Base-by-base conservation (phyloP, 345 rosid species). In the Arabis alpina region DNA sequence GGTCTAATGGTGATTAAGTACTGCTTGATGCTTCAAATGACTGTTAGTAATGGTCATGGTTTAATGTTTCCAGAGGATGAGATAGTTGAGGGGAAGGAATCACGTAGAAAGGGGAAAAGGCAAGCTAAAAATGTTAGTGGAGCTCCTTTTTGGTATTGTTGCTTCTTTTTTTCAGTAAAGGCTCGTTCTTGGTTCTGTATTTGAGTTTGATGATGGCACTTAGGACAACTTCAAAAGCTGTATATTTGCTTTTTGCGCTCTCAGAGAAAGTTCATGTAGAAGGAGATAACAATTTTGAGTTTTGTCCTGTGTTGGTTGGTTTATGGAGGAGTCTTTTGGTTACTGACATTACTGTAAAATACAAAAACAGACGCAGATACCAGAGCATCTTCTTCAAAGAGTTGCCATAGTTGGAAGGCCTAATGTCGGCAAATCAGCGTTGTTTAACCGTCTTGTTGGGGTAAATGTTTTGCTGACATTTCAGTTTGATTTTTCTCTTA, bases 401-500 rank as follows among this genome's bases (percentile, higher is more conserved):
- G 92, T 93, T 72, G 87, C 98, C 8, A 88, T 93, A 37, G 89
- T 93, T 82, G 98, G 98, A 76, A 83, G 97, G 83, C 98, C 98
- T 3, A 93, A 93, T 68, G 98, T 93, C 41, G 98, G 98, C 30
- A 93, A 93, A 83, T 93, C 97, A 40, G 98, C 98, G 39, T 77
- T 93, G 30, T 93, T 93, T 70, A 93, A 93, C 79, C 93, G 98
- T 60, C 92, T 90, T 74, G 97, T 93, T 65, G 98, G 98, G 86
- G 98, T 90, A 78, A 51, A 54, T 48, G 34, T 14, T 28, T 19
- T 61, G 23, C 36, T 42, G 10, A 11, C 54, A 23, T 16, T 40
- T 59, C 25, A 44, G 25, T 19, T 28, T 47, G 2, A 6, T 6
- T 39, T 76, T 25, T 75, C 14, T 6, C 50, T 57, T 62, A 25